Base-by-base conservation (phyloP, 176 grass and related monocot genomes). In the Ensete glaucum region DNA sequence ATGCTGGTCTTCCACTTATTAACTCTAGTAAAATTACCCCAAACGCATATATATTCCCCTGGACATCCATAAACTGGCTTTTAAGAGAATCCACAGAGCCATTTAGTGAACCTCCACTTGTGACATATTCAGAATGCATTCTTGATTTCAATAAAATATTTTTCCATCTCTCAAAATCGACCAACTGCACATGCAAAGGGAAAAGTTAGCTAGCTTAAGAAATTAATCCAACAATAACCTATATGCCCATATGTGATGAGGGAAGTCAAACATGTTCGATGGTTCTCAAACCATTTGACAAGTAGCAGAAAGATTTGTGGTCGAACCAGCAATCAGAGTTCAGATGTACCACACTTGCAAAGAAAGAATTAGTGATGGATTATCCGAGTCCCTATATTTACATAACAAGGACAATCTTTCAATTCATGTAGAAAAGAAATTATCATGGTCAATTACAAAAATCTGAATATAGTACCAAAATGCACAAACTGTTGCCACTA, bases 121-220 rank as follows among this genome's bases (percentile, higher is more conserved):
- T 77, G n/a, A 79, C n/a, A 12, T 54, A 78, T 54, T 64, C 84
- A 24, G 84, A 77, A 53, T 71, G 66, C 1, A 89, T 82, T 14
- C 73, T 85, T 20, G 86, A 83, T 75, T 91, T 99, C 23, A 84
- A 77, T 17, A 85, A 67, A 54, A 93, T 79, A 49, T 54, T 53
- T 69, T 85, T 93, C 90, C 94, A 98, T 79, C 90, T 89, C 76
- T 98, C 90, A 54, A 98, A 91, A 80, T 99, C 90, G 2, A 91
- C 86, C 77, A 99, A 85, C 95, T 99, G 86, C 77, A 83, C 69
- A 72, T 25, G 58, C 52, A 20, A 56, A 73, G 16, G 27, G 11
- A 8, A 23, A 73, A 8, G 15, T 14, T 62, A 62, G 10, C 55
- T 26, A 55, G 20, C 17, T 62, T 0, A 53, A 43, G 16, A 12